Percentiles rank a stretch among this genome's conserved stretches.
Conservation (phyloP, 139 green algal species). For the Yamagishiella unicocca region DNA sequence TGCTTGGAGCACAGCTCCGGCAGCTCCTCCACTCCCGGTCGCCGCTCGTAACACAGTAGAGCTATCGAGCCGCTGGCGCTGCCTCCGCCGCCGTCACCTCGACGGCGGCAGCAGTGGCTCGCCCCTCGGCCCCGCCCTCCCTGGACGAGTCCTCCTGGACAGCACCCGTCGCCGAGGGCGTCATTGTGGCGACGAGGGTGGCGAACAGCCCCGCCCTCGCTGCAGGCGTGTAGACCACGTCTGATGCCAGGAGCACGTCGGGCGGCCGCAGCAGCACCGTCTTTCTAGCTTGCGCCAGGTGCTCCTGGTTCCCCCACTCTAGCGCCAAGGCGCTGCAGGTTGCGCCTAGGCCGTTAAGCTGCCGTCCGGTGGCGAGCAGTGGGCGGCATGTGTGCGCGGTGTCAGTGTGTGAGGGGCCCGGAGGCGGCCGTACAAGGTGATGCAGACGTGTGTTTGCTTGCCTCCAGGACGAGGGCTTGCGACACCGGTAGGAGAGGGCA, state of each 20-base stretch:
- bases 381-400: too few relatives aligned
- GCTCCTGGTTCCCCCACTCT: neutral
- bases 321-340: neutral
- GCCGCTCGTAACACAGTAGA: slow-evolving; percentile 22
- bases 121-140: too few relatives aligned
- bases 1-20: slow-evolving; percentile 13
- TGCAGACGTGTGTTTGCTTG: too few relatives aligned
- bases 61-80: neutral
- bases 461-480: too few relatives aligned
- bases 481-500: too few relatives aligned
- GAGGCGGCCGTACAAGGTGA: too few relatives aligned
- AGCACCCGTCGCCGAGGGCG: neutral
- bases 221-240: neutral
- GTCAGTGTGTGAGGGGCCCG: too few relatives aligned
- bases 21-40: slow-evolving; percentile 40
- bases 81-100: neutral
- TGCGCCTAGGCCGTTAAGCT: slow-evolving; percentile 17
- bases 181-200: neutral
- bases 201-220: neutral
- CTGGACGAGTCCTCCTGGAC: too few relatives aligned
- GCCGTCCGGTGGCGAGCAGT: neutral
- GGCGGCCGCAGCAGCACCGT: neutral
- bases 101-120: too few relatives aligned
- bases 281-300: neutral
- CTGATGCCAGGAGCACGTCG: neutral